Base-by-base conservation (phyloP, 352 stramenopile species). In the Phytopythium litorale region DNA sequence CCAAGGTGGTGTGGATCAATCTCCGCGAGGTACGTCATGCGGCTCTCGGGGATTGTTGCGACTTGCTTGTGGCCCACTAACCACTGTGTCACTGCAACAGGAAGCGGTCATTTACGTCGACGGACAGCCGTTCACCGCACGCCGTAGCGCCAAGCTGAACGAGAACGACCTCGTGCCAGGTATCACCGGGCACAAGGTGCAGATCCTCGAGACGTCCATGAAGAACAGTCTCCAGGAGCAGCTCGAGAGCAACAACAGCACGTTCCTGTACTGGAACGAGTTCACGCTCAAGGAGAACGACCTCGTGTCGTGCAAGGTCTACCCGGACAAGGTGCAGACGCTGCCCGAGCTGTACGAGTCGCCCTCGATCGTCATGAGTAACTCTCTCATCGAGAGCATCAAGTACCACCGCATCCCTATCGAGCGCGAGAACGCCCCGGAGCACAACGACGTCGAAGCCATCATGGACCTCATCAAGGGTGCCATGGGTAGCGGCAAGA, bases 41-140 rank as follows among this genome's bases (percentile, higher is more conserved):
- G 0, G 5, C 16, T 40, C 32, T 52, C 8, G 3, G 40, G 25
- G 32, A 16, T 19, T 4, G 9, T 16, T 4, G 7, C 32, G n/a
- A 25, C n/a, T 18, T 15, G 28, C 12, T 18, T 21, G 25, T 18
- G 11, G 13, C 28, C 5, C 4, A 12, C 30, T 62, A 2, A 37
- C 32, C 19, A 25, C 55, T 51, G 32, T 59, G 7, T 60, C 49
- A 48, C 23, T 23, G 50, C 3, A 69, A 42, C 54, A 87, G 70
- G 86, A 95, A 70, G 84, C 86, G 6, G 86, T 93, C 45, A 84
- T 95, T 50, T 95, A 93, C 65, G 84, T 95, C 15, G 74, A 89
- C 35, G 86, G 86, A 3, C 69, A 61, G 33, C 79, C 86, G 3
- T 95, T 81, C 64, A 95, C 86, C 5, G 86, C 82, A 13, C 69